Conservation (phyloP, 768 basidiomycete species). For the Kwoniella sp. region DNA sequence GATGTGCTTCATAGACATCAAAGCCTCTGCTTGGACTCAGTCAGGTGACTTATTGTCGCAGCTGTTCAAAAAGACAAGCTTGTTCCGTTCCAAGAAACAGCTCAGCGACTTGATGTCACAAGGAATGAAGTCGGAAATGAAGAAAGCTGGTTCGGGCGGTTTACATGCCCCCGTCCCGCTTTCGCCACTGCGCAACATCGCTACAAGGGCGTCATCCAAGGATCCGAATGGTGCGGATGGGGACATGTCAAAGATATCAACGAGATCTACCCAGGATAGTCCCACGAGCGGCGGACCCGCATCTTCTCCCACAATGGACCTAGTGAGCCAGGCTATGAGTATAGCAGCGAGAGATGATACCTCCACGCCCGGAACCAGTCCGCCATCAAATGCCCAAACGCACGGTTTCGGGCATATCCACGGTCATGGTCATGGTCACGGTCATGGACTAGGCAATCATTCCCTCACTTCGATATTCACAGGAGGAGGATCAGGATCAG, state of each 20-base stretch:
- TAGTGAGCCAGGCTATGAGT: not conserved
- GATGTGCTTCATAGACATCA: slow-evolving; percentile 7
- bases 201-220: slow-evolving; percentile 1
- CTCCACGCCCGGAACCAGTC: not conserved
- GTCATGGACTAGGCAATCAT: not conserved
- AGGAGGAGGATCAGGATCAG: not conserved
- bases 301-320: not conserved
- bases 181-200: slow-evolving; percentile 9
- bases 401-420: not conserved
- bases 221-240: not conserved
- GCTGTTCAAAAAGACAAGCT: slow-evolving; percentile 31
- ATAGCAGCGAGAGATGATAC: not conserved
- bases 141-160: not conserved
- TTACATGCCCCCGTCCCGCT: not conserved
- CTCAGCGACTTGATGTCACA: slow-evolving; percentile 19
- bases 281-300: not conserved
- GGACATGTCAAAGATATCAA: not conserved
- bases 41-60: slow-evolving; percentile 33
- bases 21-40: slow-evolving; percentile 26
- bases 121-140: not conserved
- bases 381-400: not conserved
- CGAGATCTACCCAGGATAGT: not conserved
- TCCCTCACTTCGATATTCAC: not conserved
- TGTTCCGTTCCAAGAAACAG: slow-evolving; percentile 36
- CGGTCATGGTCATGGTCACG: not conserved